Evolutionary conservation across 2,329 filamentous ascomycete genomes (phyloP).

Genomic region (Fusarium sterilihyphosum): DNA sequence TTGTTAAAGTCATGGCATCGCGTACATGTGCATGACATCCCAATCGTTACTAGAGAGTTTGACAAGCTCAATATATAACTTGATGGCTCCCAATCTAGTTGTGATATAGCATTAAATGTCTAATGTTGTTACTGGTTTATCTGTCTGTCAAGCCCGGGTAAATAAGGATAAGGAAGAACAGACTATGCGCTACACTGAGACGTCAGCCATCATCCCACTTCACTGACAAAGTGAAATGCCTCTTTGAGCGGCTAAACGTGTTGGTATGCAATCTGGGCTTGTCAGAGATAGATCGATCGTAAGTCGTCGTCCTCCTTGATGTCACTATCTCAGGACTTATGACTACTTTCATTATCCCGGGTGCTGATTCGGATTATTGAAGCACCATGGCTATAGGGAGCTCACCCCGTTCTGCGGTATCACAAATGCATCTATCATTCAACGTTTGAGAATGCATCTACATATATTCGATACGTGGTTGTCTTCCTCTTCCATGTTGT

Average conservation of each 20-base stretch:
- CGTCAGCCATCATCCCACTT: not conserved
- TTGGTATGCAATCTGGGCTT: too few species aligned
- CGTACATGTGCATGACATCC: not conserved
- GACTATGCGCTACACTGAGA: not conserved
- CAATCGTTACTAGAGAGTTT: not conserved
- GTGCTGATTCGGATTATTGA: not conserved
- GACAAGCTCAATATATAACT: not conserved
- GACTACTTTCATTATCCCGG: too few species aligned
- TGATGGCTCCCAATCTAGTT: accelerated
- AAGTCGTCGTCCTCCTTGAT: too few species aligned
- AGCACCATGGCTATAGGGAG: not conserved
- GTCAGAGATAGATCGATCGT: too few species aligned
- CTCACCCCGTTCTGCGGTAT: not conserved
- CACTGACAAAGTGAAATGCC: accelerated
- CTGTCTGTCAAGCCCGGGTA: not conserved
- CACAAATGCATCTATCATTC: too few species aligned
- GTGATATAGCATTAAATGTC: accelerated
- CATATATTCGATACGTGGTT: accelerated
- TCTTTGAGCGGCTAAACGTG: not conserved
- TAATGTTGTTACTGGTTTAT: accelerated
- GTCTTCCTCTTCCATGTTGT: not conserved
- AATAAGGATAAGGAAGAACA: not conserved
- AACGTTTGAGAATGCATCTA: not conserved
- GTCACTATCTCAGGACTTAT: too few species aligned
- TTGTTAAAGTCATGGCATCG: too few species aligned